Evolutionary conservation across 2,329 filamentous ascomycete genomes (phyloP).

Genomic region (Epichloe typhina): DNA sequence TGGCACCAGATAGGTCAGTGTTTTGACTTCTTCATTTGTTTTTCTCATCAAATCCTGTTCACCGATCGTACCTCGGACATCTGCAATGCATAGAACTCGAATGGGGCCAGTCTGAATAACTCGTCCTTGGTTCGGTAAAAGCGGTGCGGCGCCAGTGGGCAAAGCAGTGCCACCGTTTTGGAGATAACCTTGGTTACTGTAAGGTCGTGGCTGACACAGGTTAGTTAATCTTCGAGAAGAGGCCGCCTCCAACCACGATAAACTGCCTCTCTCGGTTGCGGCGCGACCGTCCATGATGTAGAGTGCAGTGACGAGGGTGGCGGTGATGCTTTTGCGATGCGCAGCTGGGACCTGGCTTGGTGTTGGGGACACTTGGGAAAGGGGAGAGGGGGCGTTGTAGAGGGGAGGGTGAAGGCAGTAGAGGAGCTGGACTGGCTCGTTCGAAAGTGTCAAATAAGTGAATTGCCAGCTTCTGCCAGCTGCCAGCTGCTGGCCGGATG

Average conservation of each 20-base stretch:
- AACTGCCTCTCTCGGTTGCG: background rate
- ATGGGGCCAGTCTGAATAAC: conserved; percentile 52
- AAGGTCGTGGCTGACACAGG: conserved; percentile 25
- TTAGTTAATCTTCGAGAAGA: conserved; percentile 12
- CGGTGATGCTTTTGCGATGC: background rate
- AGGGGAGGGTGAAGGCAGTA: conserved; percentile 8
- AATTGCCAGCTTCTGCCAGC: conserved; percentile 4
- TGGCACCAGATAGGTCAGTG: background rate
- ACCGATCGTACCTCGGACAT: conserved; percentile 47
- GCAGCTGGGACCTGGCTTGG: background rate
- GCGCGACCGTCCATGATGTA: conserved; percentile 3
- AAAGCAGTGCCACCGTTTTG: conserved; percentile 46
- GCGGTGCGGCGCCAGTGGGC: conserved; percentile 47
- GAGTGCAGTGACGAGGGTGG: background rate
- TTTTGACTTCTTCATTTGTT: background rate
- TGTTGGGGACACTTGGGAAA: background rate
- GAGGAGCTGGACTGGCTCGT: background rate
- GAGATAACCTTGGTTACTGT: conserved; percentile 44
- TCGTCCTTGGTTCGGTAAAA: conserved; percentile 55
- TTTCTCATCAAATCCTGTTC: background rate
- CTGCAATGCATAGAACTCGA: conserved; percentile 56
- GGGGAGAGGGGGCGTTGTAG: conserved; percentile 5
- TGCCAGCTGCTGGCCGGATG: background rate
- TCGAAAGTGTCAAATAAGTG: background rate
- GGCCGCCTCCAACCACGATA: background rate